Evolutionary conservation across 2,329 filamentous ascomycete genomes (phyloP).

Genomic region (Dendrostoma leiphaemia): DNA sequence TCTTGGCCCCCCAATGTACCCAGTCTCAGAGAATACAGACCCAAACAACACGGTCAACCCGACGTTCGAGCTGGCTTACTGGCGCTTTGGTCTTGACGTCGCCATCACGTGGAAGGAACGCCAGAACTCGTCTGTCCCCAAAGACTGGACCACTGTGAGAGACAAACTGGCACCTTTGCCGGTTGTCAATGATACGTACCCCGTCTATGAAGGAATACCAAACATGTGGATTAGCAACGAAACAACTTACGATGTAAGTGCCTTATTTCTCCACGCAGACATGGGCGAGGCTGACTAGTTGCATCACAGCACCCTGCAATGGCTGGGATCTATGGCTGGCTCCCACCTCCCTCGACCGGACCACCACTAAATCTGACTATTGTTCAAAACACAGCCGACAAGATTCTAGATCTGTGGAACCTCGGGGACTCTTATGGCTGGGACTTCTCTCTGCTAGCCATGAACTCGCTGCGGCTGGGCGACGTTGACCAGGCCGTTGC

Average conservation of each 20-base stretch:
- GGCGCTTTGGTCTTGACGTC: conserved; percentile 57
- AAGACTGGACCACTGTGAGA: conserved; percentile 45
- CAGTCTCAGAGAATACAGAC: conserved; percentile 54
- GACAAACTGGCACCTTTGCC: conserved; percentile 54
- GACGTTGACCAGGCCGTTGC: conserved; percentile 35
- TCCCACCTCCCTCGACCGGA: conserved; percentile 37
- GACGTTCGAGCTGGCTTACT: conserved; percentile 60
- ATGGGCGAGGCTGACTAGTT: neutral
- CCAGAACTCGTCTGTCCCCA: conserved; percentile 40
- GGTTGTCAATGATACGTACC: conserved; percentile 46
- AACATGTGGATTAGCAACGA: conserved; percentile 39
- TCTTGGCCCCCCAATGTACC: conserved; percentile 44
- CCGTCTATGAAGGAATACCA: conserved; percentile 51
- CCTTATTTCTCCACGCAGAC: neutral
- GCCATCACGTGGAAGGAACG: conserved; percentile 52
- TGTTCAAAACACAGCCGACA: conserved; percentile 35
- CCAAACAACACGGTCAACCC: conserved; percentile 57
- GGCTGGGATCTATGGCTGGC: conserved; percentile 40
- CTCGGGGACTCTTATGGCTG: conserved; percentile 40
- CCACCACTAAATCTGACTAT: conserved; percentile 32
- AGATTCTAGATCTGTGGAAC: conserved; percentile 37
- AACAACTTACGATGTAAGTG: conserved; percentile 34
- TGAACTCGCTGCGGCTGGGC: conserved; percentile 41
- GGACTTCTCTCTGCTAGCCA: conserved; percentile 44
- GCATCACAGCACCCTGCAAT: conserved; percentile 35